These are phyloP conservation scores for Clohesyomyces aquaticus DNA, from an alignment of 495 filamentous ascomycete species.

Conservation along the genomic window DNA sequence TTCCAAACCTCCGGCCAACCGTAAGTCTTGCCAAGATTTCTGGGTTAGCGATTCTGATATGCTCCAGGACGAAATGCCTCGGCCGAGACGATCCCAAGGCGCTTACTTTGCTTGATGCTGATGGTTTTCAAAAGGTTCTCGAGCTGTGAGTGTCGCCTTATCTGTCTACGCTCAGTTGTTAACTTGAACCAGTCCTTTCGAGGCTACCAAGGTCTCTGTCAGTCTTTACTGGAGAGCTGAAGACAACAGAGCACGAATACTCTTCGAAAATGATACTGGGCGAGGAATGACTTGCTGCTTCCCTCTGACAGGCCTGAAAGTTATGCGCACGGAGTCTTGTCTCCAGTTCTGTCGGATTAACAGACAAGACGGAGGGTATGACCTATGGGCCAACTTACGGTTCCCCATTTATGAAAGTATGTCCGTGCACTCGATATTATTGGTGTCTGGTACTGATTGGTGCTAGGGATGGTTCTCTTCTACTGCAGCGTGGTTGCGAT, in stretches of 20 bases:
- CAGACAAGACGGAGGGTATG: conserved; percentile 48
- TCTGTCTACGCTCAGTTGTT: background rate
- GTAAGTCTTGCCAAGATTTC: conserved; percentile 44
- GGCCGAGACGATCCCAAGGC: conserved; percentile 51
- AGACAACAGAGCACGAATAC: conserved; percentile 62
- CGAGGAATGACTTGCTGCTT: conserved; percentile 53
- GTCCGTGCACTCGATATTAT: conserved; percentile 32
- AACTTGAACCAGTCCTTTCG: conserved; percentile 43
- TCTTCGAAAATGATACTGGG: conserved; percentile 53
- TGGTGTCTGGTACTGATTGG: conserved; percentile 21
- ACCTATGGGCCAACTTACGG: conserved; percentile 61
- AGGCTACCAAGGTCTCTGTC: conserved; percentile 57
- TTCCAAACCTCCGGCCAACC: conserved; percentile 49
- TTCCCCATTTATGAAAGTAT: conserved; percentile 64
- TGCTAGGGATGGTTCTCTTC: conserved; percentile 72
- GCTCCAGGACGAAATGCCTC: conserved; percentile 53
- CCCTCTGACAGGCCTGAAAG: conserved; percentile 56
- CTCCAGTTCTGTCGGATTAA: conserved; percentile 60
- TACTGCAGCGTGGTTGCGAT: conserved; percentile 76
- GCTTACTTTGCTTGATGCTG: conserved; percentile 46
- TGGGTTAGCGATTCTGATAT: background rate
- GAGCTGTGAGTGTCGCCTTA: conserved; percentile 51
- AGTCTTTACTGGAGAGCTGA: conserved; percentile 58
- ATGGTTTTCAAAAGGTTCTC: conserved; percentile 47
- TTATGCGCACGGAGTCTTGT: conserved; percentile 57